Evolutionary conservation across 805 yeast genomes (phyloP).

Genomic region (Spathaspora girioi): DNA sequence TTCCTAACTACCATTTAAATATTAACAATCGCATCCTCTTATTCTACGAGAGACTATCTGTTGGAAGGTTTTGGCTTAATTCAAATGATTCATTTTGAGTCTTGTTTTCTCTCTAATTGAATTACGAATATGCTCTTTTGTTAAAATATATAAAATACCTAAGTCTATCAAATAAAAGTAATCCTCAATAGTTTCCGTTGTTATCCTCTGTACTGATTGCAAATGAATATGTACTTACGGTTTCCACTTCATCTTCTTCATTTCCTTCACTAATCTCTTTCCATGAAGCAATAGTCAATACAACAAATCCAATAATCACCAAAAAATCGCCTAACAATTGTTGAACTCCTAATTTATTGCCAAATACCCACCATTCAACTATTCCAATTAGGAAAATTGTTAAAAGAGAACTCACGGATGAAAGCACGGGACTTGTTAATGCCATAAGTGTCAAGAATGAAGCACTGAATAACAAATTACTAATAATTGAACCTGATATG

Average conservation of each 20-base stretch:
- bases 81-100: too few species aligned
- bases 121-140: too few species aligned
- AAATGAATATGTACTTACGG: slow-evolving; percentile 38
- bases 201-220: slow-evolving; percentile 24
- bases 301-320: slow-evolving; percentile 64
- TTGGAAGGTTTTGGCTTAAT: too few species aligned
- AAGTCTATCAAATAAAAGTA: background rate
- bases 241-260: slow-evolving; percentile 43
- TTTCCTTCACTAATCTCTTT: slow-evolving; percentile 52
- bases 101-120: too few species aligned
- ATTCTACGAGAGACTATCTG: too few species aligned
- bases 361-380: slow-evolving; percentile 68
- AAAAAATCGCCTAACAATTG: slow-evolving; percentile 69
- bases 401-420: slow-evolving; percentile 63
- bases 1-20: too few species aligned
- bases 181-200: background rate
- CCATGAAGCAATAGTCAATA: slow-evolving; percentile 67
- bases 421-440: slow-evolving; percentile 78
- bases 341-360: slow-evolving; percentile 47
- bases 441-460: slow-evolving; percentile 76
- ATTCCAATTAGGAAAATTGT: slow-evolving; percentile 79
- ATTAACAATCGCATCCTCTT: too few species aligned
- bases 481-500: slow-evolving; percentile 50
- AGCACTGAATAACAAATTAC: slow-evolving; percentile 68
- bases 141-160: too few species aligned